Conservation (phyloP, 169 alveolate genomes). For the Cryptosporidium canis region DNA sequence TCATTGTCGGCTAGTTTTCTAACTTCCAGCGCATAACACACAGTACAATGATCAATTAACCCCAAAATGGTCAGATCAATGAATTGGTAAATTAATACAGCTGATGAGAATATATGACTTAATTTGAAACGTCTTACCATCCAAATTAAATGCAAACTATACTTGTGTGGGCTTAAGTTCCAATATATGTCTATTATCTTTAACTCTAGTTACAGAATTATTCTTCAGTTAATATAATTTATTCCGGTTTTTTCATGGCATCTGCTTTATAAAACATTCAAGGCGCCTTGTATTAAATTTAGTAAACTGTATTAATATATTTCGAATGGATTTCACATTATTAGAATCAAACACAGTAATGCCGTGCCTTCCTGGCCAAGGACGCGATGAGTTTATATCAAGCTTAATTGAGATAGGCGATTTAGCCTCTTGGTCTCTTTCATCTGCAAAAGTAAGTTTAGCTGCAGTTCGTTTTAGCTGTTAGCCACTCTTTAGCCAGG, state of each 20-base stretch:
- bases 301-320: neutral
- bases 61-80: neutral
- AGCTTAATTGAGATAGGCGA: conserved; percentile 58
- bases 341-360: conserved; percentile 36
- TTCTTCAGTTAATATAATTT: neutral
- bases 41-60: neutral
- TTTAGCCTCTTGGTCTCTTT: conserved; percentile 68
- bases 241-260: conserved; percentile 25
- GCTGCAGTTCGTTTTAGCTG: neutral
- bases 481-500: conserved; percentile 37
- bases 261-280: neutral
- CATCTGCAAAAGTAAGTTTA: conserved; percentile 61
- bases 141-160: neutral
- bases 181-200: neutral
- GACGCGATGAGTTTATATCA: conserved; percentile 20
- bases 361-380: conserved; percentile 18
- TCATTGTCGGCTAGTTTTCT: neutral
- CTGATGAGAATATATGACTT: neutral
- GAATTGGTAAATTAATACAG: neutral
- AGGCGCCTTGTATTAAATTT: conserved; percentile 1
- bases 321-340: conserved; percentile 32
- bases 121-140: conserved; percentile 1
- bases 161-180: neutral
- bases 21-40: neutral
- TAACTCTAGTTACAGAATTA: neutral